Conservation (phyloP, 176 grass and related monocot genomes). For the Triticum timopheevii region DNA sequence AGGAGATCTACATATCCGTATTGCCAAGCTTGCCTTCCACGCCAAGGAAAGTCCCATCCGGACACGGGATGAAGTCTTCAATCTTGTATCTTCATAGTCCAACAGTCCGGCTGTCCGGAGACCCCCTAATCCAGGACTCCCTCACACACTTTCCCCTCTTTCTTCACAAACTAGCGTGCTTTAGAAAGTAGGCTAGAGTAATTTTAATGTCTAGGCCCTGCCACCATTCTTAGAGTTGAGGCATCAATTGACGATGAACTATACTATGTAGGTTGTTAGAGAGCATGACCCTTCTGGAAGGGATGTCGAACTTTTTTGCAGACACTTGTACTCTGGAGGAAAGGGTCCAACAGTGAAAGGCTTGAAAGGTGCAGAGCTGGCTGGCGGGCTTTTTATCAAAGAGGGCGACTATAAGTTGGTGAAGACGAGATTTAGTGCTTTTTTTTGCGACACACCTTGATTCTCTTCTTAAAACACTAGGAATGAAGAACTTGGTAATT, state of each 20-base stretch:
- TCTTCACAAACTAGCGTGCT: neutral
- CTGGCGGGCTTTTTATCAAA: conserved; percentile 66
- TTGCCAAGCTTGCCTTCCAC: too few species aligned
- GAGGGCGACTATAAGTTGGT: conserved; percentile 85
- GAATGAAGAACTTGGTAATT: conserved; percentile 77
- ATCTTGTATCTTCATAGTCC: too few species aligned
- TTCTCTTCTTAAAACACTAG: conserved; percentile 65
- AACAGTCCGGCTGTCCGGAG: too few species aligned
- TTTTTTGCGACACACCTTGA: conserved; percentile 83
- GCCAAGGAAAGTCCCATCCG: too few species aligned
- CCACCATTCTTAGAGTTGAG: neutral
- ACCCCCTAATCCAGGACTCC: too few species aligned
- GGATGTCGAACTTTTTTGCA: conserved; percentile 83
- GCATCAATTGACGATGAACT: conserved; percentile 10
- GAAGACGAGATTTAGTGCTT: conserved; percentile 94
- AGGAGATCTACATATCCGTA: too few species aligned
- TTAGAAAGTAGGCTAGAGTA: neutral
- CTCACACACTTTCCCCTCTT: neutral
- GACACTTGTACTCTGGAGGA: conserved; percentile 60
- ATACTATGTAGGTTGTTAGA: conserved; percentile 68
- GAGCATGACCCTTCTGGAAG: conserved; percentile 83
- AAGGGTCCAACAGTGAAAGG: conserved; percentile 77
- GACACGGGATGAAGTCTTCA: too few species aligned
- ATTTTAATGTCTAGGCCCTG: neutral
- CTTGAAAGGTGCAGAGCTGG: conserved; percentile 66